phyloP scores from a whole-genome alignment of 202 grass and related monocot genomes.

The Cymbopogon flexuosus region DNA sequence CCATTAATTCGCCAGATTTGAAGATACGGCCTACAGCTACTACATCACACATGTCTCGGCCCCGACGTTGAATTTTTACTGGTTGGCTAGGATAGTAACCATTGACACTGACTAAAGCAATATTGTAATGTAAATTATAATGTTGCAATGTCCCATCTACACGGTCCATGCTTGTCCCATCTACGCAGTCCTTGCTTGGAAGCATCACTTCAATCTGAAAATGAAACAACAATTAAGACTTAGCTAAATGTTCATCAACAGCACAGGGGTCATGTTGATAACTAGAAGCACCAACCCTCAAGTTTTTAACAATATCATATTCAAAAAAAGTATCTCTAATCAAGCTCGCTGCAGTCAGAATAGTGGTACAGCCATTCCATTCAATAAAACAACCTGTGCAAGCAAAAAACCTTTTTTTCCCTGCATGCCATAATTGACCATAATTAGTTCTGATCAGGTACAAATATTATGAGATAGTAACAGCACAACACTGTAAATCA shows the following conservation, averaged over 20 bases:
- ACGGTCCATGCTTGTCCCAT: background rate
- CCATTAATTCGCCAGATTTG: background rate
- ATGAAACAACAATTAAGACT: background rate
- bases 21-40: background rate
- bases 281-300: background rate
- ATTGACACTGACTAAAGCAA: background rate
- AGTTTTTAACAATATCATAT: background rate
- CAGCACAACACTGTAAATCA: background rate
- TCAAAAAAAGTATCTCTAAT: background rate
- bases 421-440: background rate
- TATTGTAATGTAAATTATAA: slow-evolving; percentile 4
- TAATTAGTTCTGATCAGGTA: background rate
- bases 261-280: background rate
- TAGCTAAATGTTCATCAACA: background rate
- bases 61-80: background rate
- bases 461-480: background rate
- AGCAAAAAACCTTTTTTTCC: background rate
- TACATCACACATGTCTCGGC: background rate
- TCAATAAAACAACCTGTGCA: background rate
- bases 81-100: background rate
- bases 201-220: slow-evolving; percentile 5
- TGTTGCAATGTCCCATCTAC: background rate
- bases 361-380: background rate
- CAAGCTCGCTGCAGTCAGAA: background rate
- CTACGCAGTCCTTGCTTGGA: background rate